phyloP scores from a whole-genome alignment of 2,329 filamentous ascomycete genomes.

The Verticillium longisporum region DNA sequence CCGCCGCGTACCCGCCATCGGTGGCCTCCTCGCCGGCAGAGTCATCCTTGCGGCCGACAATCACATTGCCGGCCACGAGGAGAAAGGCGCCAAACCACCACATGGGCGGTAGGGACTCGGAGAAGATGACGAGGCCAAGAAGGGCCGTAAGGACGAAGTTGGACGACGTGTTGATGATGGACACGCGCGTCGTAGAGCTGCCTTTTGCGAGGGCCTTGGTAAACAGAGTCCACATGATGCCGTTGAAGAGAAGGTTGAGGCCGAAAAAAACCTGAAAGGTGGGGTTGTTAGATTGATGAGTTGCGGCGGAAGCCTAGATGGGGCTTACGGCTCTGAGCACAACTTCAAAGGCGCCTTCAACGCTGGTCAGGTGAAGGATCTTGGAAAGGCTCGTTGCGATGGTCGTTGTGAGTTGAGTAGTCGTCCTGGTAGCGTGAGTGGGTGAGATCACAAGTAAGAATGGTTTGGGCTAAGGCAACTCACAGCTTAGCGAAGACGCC shows the following conservation, averaged over 20 bases:
- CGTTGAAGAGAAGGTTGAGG: constrained; percentile 69
- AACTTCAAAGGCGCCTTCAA: constrained; percentile 38
- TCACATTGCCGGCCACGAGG: constrained; percentile 69
- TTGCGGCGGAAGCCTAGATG: neutral
- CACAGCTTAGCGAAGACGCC: constrained; percentile 80
- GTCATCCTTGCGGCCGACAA: constrained; percentile 64
- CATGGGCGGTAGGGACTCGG: constrained; percentile 61
- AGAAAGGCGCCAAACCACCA: constrained; percentile 73
- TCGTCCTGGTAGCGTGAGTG: constrained; percentile 34
- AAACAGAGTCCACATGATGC: constrained; percentile 79
- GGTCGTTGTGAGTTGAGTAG: constrained; percentile 44
- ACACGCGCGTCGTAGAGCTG: constrained; percentile 70
- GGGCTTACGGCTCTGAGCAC: constrained; percentile 40
- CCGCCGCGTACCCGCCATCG: constrained; percentile 19
- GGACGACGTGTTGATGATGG: constrained; percentile 73
- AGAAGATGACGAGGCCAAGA: constrained; percentile 63
- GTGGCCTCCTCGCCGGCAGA: constrained; percentile 14
- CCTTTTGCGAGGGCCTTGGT: constrained; percentile 70
- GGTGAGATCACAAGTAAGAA: neutral
- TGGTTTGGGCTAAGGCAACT: constrained; percentile 20
- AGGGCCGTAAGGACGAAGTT: constrained; percentile 77
- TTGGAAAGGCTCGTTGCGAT: constrained; percentile 38
- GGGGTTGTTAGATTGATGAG: constrained; percentile 1
- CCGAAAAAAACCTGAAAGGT: constrained; percentile 60
- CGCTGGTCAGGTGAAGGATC: constrained; percentile 32